Base-by-base conservation (phyloP, 1,139 yeast genomes). In the Nakaseomyces kungkrabaensis region DNA sequence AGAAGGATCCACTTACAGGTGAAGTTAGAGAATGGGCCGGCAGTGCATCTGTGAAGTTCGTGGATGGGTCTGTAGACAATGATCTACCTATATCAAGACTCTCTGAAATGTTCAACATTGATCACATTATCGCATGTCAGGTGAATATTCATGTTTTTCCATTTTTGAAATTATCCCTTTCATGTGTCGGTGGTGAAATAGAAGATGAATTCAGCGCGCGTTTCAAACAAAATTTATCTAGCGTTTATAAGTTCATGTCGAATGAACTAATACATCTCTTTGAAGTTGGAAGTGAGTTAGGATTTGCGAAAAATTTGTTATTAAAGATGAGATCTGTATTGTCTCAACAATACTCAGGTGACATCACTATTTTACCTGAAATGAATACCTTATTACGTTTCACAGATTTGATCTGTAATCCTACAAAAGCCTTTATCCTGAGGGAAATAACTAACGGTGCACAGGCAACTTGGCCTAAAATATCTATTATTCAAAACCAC, bases 71-170 rank as follows among this genome's bases (percentile, higher is more conserved):
- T 0, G 96, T 94, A 4, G 95, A 90, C 62, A 87, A 88, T 57
- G 99, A 92, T 65, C 70, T 92, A 48, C 99, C 99, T 1, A 82
- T 89, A 32, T 77, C 95, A 0, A 76, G 97, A 58, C 72, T 92
- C 22, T 85, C 95, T 46, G 98, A 92, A 66, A 86, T 92, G 90
- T 94, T 92, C 65, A 92, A 92, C 61, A 96, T 92, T 37, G 95
- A 92, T 64, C 97, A 94, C 65, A 90, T 92, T 53, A 87, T 92
- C 62, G 97, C 96, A 0, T 90, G 96, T 49, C 97, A 94, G 67
- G 98, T 92, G 1, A 88, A 94, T 60, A 96, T 97, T 0, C 98
- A 92, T 64, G 95, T 92, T 33, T 90, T 86, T 1, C 97, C 98
- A 1, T 76, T 92, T 47, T 72, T 92, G 56, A 80, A 80, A 56